These are phyloP conservation scores for Elongisporangium prolatum DNA, from an alignment of 352 stramenopile species.

Conservation along the genomic window DNA sequence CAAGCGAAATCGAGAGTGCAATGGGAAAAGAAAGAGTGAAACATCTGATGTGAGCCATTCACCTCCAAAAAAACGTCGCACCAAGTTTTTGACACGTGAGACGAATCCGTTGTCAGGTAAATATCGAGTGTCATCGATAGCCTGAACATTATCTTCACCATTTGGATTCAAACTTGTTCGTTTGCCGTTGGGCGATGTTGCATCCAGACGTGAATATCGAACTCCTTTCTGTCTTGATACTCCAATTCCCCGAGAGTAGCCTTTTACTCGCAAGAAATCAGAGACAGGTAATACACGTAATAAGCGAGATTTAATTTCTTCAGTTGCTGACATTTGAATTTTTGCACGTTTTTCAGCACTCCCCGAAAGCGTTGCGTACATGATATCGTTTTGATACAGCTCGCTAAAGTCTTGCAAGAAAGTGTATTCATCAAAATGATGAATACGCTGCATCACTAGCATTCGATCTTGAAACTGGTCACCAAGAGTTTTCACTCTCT, in stretches of 20 bases:
- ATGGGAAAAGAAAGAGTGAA: constrained; percentile 73
- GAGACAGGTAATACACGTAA: constrained; percentile 59
- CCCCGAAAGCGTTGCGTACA: constrained; percentile 70
- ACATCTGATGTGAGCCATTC: constrained; percentile 78
- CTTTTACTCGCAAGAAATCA: constrained; percentile 65
- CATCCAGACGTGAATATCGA: constrained; percentile 14
- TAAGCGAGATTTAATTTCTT: constrained; percentile 56
- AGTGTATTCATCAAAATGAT: constrained; percentile 71
- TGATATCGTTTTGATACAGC: constrained; percentile 64
- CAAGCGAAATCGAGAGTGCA: constrained; percentile 59
- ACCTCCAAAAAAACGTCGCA: constrained; percentile 55
- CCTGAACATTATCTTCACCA: not conserved
- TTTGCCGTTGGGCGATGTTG: constrained; percentile 2
- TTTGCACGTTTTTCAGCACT: constrained; percentile 53
- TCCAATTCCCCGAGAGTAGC: constrained; percentile 23
- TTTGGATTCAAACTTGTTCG: not conserved
- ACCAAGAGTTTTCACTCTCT: constrained; percentile 62
- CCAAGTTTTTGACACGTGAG: not conserved
- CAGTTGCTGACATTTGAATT: constrained; percentile 44
- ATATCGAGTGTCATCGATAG: not conserved
- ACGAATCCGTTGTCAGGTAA: not conserved
- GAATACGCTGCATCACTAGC: constrained; percentile 72
- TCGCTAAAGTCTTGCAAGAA: constrained; percentile 79
- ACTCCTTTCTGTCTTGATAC: not conserved
- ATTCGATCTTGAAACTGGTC: constrained; percentile 75